phyloP scores from a whole-genome alignment of 257 asterid genomes.

The Solanum sejunctum region DNA sequence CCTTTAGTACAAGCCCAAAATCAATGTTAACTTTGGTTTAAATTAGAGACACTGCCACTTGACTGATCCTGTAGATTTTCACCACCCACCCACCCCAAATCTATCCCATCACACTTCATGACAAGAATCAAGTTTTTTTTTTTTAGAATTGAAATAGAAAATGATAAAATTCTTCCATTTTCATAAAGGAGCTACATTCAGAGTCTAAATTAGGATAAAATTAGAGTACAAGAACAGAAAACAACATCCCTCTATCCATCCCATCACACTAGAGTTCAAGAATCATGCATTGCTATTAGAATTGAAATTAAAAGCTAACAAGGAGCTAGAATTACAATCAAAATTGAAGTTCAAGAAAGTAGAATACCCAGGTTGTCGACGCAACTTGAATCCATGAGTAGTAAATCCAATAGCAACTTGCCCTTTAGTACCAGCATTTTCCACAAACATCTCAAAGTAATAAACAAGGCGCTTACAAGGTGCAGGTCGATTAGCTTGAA shows the following conservation, averaged over 20 bases:
- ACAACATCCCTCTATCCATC: not conserved
- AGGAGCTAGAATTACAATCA: not conserved
- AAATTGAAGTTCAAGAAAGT: not conserved
- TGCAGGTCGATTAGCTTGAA: slow-evolving; percentile 74
- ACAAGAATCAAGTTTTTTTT: not conserved
- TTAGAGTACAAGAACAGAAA: not conserved
- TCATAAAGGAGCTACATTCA: not conserved
- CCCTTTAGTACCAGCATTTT: slow-evolving; percentile 76
- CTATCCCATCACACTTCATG: not conserved
- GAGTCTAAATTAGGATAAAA: not conserved
- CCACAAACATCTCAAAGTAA: slow-evolving; percentile 73
- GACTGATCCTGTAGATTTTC: not conserved
- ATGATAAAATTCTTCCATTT: not conserved
- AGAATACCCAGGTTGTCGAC: slow-evolving; percentile 86
- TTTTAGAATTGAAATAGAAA: not conserved
- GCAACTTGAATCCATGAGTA: slow-evolving; percentile 54
- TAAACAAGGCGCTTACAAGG: slow-evolving; percentile 64
- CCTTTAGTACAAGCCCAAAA: not conserved
- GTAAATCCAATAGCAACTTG: slow-evolving; percentile 86
- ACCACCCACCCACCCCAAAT: not conserved
- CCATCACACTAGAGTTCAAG: not conserved
- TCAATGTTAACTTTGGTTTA: not conserved
- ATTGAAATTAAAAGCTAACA: not conserved
- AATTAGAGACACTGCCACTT: not conserved
- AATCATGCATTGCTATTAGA: not conserved